phyloP scores from a whole-genome alignment of 805 yeast species.

The Kazachstania psychrophila region DNA sequence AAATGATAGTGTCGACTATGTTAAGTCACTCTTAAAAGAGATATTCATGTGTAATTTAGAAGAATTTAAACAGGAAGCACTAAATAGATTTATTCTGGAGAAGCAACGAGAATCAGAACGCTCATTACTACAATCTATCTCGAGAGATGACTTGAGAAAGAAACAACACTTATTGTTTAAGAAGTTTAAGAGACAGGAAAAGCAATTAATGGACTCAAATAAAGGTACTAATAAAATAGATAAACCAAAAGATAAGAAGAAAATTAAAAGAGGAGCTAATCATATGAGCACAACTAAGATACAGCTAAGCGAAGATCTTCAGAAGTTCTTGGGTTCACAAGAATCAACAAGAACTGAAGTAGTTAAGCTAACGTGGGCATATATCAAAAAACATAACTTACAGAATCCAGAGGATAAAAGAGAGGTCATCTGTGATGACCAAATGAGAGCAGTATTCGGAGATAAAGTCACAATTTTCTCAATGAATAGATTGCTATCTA shows the following conservation, averaged over 20 bases:
- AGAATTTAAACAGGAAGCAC: neutral
- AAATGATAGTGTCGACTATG: neutral
- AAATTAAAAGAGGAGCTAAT: conserved; percentile 3
- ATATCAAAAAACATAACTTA: conserved; percentile 51
- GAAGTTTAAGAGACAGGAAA: neutral
- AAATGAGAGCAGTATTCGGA: conserved; percentile 50
- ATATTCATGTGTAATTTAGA: conserved; percentile 1
- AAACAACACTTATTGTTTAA: neutral
- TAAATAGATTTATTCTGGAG: neutral
- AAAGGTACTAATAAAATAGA: neutral
- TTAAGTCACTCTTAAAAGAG: neutral
- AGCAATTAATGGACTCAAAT: neutral
- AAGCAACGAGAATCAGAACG: neutral
- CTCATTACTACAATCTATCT: neutral
- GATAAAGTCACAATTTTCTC: conserved; percentile 48
- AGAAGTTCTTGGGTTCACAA: conserved; percentile 37
- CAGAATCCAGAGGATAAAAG: conserved; percentile 63
- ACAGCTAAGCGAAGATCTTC: conserved; percentile 42
- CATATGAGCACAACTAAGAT: conserved; percentile 27
- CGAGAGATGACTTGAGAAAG: conserved; percentile 1
- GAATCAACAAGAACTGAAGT: conserved; percentile 54
- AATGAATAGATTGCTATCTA: conserved; percentile 44
- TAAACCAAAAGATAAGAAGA: conserved; percentile 1
- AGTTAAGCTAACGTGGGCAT: conserved; percentile 59
- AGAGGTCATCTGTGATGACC: conserved; percentile 55